phyloP scores from a whole-genome alignment of 352 stramenopile species.

The Phytophthora idaei region DNA sequence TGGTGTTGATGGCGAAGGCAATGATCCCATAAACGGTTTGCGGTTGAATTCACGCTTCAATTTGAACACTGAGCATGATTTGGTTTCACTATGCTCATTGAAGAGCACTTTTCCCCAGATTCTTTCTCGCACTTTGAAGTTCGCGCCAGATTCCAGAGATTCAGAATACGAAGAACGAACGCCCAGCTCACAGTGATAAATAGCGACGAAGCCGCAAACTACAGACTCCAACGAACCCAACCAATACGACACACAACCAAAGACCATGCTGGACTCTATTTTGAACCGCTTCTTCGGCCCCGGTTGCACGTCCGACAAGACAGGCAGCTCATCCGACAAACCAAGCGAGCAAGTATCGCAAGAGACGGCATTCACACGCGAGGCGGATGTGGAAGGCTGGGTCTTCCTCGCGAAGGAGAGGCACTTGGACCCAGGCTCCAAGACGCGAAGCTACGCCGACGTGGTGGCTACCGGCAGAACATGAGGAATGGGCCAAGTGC shows the following conservation, averaged over 20 bases:
- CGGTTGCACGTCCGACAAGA: conserved; percentile 12
- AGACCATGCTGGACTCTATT: conserved; percentile 43
- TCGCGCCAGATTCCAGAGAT: conserved; percentile 23
- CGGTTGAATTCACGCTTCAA: conserved; percentile 16
- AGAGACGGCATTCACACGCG: conserved; percentile 41
- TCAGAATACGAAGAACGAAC: not conserved
- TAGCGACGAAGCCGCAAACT: not conserved
- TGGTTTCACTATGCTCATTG: conserved; percentile 18
- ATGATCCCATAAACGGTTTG: conserved; percentile 1
- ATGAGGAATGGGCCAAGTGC: conserved; percentile 10
- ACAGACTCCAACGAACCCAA: not conserved
- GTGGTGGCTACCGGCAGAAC: conserved; percentile 37
- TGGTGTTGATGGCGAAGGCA: conserved; percentile 9
- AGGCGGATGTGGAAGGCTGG: conserved; percentile 54
- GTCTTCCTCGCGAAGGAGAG: conserved; percentile 49
- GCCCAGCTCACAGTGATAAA: not conserved
- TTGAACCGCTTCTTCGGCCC: conserved; percentile 43
- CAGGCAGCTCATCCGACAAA: conserved; percentile 3
- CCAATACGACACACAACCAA: conserved; percentile 8
- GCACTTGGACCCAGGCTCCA: conserved; percentile 20
- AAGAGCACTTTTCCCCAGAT: conserved; percentile 19
- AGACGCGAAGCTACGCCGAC: conserved; percentile 49
- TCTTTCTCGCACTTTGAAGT: conserved; percentile 9
- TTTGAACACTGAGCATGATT: conserved; percentile 8
- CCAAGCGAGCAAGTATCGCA: conserved; percentile 29